Evolutionary conservation across 371 early-diverging fungal species (phyloP), one percentile per base, ranked within the genome.

Genomic region (Dentiscutata heterogama): DNA sequence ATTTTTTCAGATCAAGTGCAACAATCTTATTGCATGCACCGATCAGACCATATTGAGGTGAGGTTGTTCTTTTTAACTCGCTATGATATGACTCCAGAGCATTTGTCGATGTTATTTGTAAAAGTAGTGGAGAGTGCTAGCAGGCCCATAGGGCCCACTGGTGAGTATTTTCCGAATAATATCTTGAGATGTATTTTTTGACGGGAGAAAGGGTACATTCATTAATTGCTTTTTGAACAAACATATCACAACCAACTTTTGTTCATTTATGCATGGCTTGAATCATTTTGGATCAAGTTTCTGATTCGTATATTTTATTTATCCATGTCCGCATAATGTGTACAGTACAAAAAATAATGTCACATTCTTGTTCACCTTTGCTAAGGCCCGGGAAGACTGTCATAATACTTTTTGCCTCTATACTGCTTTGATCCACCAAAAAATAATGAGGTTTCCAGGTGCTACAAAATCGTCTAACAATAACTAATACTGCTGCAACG

Each of bases 251-350:
- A n/a, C n/a, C n/a, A n/a, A n/a, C n/a, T n/a, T n/a, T n/a, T n/a
- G n/a, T n/a, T n/a, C n/a, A n/a, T n/a, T n/a, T n/a, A n/a, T n/a
- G n/a, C n/a, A n/a, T n/a, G n/a, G n/a, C n/a, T n/a, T n/a, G n/a
- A n/a, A n/a, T n/a, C n/a, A n/a, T n/a, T n/a, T n/a, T n/a, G n/a
- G n/a, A n/a, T n/a, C n/a, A n/a, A n/a, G n/a, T n/a, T n/a, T n/a
- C n/a, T n/a, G n/a, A n/a, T n/a, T n/a, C n/a, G n/a, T n/a, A n/a
- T n/a, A n/a, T n/a, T n/a, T n/a, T n/a, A n/a, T n/a, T n/a, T n/a
- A n/a, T n/a, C n/a, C n/a, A n/a, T n/a, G n/a, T n/a, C n/a, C n/a
- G 31, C 81, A 83, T 83, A 16, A 63, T 71, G 35, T 83, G 82
- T 16, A 81, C 13, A 35, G 65, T 81, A 14, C 70, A 83, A 60